phyloP scores from a whole-genome alignment of 305 asterid species.

The Fraxinus angustifolia region DNA sequence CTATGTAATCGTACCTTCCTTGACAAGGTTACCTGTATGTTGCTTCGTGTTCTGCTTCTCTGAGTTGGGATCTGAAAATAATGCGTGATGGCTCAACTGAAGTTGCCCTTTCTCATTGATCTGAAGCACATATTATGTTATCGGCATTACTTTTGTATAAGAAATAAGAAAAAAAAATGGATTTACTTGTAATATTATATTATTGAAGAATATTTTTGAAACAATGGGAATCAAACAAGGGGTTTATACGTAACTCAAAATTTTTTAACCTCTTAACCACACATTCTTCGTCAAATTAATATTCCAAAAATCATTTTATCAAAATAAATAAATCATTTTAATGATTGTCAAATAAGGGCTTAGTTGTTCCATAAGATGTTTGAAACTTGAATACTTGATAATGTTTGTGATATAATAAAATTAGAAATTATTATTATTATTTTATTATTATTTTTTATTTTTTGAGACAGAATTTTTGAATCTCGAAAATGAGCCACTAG shows the following conservation, averaged over 20 bases:
- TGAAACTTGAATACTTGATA: neutral
- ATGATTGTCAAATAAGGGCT: neutral
- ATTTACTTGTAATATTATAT: too few species aligned
- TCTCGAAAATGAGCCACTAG: neutral
- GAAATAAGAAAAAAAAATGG: too few species aligned
- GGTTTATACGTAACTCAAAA: too few species aligned
- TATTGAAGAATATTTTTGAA: too few species aligned
- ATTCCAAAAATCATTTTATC: too few species aligned
- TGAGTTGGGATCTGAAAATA: conserved; percentile 66
- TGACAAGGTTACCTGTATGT: conserved; percentile 32
- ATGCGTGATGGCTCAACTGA: conserved; percentile 82
- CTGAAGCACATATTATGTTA: conserved; percentile 34
- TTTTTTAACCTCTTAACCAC: too few species aligned
- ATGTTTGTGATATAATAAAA: neutral
- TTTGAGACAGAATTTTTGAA: neutral
- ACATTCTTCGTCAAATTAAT: too few species aligned
- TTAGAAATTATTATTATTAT: neutral
- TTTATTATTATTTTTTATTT: too few species aligned
- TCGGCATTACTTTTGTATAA: neutral
- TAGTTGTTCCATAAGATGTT: neutral
- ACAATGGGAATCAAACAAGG: too few species aligned
- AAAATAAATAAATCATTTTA: too few species aligned
- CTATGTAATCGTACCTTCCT: conserved; percentile 35
- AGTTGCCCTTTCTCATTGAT: conserved; percentile 95
- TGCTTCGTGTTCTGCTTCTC: conserved; percentile 48